Evolutionary conservation across 2,329 filamentous ascomycete genomes (phyloP).

Genomic region (Bipolaris victoriae): DNA sequence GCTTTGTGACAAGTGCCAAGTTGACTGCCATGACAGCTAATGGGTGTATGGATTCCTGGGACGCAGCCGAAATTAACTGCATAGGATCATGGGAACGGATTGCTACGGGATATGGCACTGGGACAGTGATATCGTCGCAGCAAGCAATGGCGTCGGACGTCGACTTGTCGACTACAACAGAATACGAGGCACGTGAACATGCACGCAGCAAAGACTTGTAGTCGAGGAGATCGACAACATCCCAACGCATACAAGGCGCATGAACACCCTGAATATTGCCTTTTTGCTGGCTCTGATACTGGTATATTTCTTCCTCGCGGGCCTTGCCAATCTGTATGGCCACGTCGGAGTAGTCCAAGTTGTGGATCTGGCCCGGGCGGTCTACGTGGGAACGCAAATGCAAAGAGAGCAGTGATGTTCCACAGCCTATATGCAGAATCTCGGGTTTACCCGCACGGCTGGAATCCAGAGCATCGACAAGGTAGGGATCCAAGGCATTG

Average conservation of each 20-base stretch:
- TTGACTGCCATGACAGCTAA: slow-evolving; percentile 50
- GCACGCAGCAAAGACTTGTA: slow-evolving; percentile 35
- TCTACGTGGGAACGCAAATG: slow-evolving; percentile 44
- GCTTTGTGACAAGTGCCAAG: slow-evolving; percentile 47
- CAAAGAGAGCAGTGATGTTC: slow-evolving; percentile 47
- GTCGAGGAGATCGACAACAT: slow-evolving; percentile 45
- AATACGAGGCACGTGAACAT: slow-evolving; percentile 35
- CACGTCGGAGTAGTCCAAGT: slow-evolving; percentile 48
- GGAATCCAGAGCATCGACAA: slow-evolving; percentile 31
- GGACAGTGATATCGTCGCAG: slow-evolving; percentile 40
- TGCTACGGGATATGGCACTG: slow-evolving; percentile 39
- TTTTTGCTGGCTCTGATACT: slow-evolving; percentile 4
- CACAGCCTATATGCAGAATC: slow-evolving; percentile 50
- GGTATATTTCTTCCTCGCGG: slow-evolving; percentile 37
- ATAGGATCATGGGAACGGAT: slow-evolving; percentile 9
- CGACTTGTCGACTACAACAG: slow-evolving; percentile 48
- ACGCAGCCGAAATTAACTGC: slow-evolving; percentile 8
- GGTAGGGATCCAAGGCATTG: slow-evolving; percentile 36
- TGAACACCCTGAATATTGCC: not conserved
- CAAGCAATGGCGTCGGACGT: slow-evolving; percentile 49
- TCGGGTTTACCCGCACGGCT: slow-evolving; percentile 22
- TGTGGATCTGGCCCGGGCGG: slow-evolving; percentile 43
- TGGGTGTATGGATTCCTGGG: slow-evolving; percentile 41
- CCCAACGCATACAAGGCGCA: slow-evolving; percentile 38
- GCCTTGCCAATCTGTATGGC: slow-evolving; percentile 42